Conservation (phyloP, 2,329 filamentous ascomycete genomes). For the Penicillium paneum region DNA sequence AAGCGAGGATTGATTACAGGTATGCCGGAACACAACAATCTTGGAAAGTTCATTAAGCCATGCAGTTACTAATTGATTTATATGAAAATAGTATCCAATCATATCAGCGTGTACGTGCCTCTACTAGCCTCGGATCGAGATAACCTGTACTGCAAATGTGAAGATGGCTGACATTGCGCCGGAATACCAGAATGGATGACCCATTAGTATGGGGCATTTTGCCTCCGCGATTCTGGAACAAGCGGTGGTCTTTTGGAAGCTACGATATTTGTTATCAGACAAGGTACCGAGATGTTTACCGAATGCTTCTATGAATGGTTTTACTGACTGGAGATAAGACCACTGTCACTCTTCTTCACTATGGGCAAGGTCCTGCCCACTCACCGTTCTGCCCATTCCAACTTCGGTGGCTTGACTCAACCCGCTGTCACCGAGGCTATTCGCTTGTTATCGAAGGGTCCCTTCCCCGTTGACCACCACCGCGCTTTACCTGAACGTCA, state of each 20-base stretch:
- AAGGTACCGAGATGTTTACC: conserved; percentile 53
- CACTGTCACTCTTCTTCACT: conserved; percentile 74
- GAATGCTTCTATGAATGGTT: not conserved
- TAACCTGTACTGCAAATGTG: conserved; percentile 13
- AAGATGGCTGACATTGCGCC: conserved; percentile 28
- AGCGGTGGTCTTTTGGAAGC: conserved; percentile 85
- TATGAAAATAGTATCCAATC: conserved; percentile 69
- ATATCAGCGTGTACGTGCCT: conserved; percentile 77
- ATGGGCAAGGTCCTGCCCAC: conserved; percentile 87
- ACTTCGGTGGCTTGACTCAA: conserved; percentile 81
- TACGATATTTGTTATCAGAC: conserved; percentile 95
- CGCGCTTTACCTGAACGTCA: conserved; percentile 34
- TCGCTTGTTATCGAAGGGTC: conserved; percentile 69
- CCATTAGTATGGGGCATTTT: conserved; percentile 90
- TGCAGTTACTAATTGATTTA: conserved; percentile 3
- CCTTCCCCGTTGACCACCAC: conserved; percentile 53
- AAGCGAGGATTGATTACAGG: conserved; percentile 79
- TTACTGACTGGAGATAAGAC: conserved; percentile 34
- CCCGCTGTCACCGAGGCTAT: conserved; percentile 83
- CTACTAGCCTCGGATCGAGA: conserved; percentile 20
- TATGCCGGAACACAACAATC: conserved; percentile 35
- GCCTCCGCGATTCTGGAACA: conserved; percentile 69
- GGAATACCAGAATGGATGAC: conserved; percentile 72
- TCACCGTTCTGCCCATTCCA: conserved; percentile 75
- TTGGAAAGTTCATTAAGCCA: not conserved